These are phyloP conservation scores for Symbiodinium natans DNA, from an alignment of 73 alveolate species.

Conservation along the genomic window DNA sequence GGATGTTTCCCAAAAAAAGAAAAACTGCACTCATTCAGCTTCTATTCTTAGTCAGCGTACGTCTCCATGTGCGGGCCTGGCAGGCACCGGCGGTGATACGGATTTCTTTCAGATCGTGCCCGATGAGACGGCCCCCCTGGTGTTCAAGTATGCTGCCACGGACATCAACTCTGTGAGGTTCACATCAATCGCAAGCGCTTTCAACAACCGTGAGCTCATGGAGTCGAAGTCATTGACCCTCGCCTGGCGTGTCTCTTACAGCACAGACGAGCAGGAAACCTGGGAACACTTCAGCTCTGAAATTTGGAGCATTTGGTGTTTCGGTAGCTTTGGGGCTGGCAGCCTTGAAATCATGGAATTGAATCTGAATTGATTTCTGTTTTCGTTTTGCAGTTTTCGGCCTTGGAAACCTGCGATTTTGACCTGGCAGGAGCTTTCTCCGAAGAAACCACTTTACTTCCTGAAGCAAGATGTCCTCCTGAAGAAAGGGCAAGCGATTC, in stretches of 20 bases:
- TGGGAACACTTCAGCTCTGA: no score
- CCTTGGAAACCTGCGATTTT: no score
- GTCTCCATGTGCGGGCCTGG: not conserved
- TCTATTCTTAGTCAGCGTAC: not conserved
- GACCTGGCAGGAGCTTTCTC: not conserved
- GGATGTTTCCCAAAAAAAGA: no score
- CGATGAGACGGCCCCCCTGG: not conserved
- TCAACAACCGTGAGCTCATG: not conserved
- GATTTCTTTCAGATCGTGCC: not conserved
- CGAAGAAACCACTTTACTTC: not conserved
- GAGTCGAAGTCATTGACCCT: not conserved
- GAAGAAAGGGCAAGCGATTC: not conserved
- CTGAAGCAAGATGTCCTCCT: not conserved
- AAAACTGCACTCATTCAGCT: not conserved
- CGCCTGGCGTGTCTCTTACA: not conserved
- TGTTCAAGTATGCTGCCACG: not conserved
- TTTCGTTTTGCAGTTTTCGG: no score
- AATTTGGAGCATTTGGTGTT: no score
- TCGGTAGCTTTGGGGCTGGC: no score
- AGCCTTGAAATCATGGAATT: no score
- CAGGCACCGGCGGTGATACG: not conserved
- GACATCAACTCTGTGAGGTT: not conserved
- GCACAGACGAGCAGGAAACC: not conserved
- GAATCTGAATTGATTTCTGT: no score
- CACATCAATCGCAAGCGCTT: not conserved